These are phyloP conservation scores for Trametes cinnabarina DNA, from an alignment of 768 basidiomycete species.

Conservation along the genomic window DNA sequence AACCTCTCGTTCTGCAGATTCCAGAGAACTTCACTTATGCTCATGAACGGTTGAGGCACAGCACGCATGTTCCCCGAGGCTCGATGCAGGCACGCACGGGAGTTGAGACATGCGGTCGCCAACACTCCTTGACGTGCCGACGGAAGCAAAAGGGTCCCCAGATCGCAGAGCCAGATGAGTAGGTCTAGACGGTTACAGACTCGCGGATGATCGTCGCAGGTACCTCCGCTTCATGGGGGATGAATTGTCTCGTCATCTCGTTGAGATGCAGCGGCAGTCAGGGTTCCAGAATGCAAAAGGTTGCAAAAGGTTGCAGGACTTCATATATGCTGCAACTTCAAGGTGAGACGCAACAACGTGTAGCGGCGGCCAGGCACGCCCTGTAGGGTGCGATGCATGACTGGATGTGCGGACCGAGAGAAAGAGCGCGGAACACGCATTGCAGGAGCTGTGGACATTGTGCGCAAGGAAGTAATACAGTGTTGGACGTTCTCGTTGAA, in stretches of 20 bases:
- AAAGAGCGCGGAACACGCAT: too few relatives aligned
- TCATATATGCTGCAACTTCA: too few relatives aligned
- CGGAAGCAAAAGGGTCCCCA: neutral
- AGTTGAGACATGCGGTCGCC: neutral
- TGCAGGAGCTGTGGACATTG: too few relatives aligned
- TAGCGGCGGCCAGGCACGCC: too few relatives aligned
- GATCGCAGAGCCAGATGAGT: neutral
- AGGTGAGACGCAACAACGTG: too few relatives aligned
- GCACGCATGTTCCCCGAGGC: neutral
- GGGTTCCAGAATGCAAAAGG: neutral
- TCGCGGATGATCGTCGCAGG: neutral
- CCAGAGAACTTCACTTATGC: neutral
- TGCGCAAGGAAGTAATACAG: too few relatives aligned
- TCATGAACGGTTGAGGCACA: neutral
- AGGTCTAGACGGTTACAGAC: neutral
- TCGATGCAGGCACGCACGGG: neutral
- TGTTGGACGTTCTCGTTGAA: too few relatives aligned
- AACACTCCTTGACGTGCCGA: neutral
- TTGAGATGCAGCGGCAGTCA: too few relatives aligned
- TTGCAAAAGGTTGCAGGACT: neutral
- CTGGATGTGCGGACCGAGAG: too few relatives aligned
- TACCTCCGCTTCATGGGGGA: neutral
- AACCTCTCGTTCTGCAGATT: too few relatives aligned
- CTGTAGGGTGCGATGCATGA: too few relatives aligned
- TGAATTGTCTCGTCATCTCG: neutral